Conservation (phyloP, 495 filamentous ascomycete species). For the Beverwykella pulmonaria region DNA sequence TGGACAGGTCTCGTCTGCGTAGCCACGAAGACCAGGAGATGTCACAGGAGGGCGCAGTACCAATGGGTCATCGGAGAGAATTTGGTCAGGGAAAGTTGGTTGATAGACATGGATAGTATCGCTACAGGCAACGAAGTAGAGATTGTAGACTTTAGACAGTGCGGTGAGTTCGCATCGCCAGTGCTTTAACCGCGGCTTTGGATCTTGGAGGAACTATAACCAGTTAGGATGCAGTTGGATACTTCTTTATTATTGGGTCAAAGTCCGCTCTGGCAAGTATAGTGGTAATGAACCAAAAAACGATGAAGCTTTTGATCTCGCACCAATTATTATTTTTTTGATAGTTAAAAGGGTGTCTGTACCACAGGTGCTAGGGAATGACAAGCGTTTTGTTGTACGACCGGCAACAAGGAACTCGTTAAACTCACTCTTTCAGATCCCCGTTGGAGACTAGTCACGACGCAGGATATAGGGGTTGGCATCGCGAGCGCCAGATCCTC, state of each 20-base stretch:
- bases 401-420: no score
- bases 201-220: not conserved
- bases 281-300: no score
- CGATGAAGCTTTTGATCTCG: no score
- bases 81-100: constrained; percentile 67
- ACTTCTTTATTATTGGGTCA: no score
- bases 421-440: constrained; percentile 6
- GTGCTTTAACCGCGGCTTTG: constrained; percentile 1
- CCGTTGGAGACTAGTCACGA: not conserved
- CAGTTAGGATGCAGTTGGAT: not conserved
- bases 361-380: not conserved
- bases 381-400: not conserved
- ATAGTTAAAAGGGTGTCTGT: not conserved
- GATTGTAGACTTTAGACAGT: constrained; percentile 52
- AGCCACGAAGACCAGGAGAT: constrained; percentile 46
- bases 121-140: constrained; percentile 77
- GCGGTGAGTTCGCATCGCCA: constrained; percentile 34
- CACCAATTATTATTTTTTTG: no score
- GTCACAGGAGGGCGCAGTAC: constrained; percentile 66
- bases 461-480: not conserved
- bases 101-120: constrained; percentile 73
- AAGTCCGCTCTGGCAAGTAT: no score
- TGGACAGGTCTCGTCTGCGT: constrained; percentile 53
- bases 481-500: not conserved
- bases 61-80: constrained; percentile 62